Evolutionary conservation across 1,284 basidiomycete genomes (phyloP), one percentile per base, ranked within the genome.

Genomic region (Crucibulum cyathiforme): DNA sequence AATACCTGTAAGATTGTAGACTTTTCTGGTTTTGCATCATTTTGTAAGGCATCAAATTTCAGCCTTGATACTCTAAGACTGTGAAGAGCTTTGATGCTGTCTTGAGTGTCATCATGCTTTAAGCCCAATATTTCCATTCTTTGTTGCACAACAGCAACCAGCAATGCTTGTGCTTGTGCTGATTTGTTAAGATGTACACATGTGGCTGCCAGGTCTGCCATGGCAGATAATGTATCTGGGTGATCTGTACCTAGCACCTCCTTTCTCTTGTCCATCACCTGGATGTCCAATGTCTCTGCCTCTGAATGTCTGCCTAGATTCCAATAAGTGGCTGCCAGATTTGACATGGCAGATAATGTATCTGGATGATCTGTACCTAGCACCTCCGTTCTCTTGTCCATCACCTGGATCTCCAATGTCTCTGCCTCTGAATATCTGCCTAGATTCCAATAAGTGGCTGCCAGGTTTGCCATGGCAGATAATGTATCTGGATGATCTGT

Each of bases 311-410:
- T 46, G 15, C 35, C 41, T 34, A 34, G 52, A 38, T 53, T 43
- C 15, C 24, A 8, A 49, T 49, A 17, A 17, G 54, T 59, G 17
- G 9, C 35, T 48, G 53, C 57, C 8, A 56, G 51, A 38, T 56
- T 56, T 15, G 1, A 5, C 57, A 61, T 46, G 36, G 12, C 3
- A 13, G 7, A 12, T 3, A 37, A 9, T 48, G 60, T 61, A 17
- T 64, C 49, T 17, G 57, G 54, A 54, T 64, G 60, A 6, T 61
- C 60, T 38, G 19, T n/a, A 1, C 62, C 62, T 34, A 61, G 38
- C 51, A 55, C 15, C 38, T 36, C 49, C 17, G 12, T 47, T 19
- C 50, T 47, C 24, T 31, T 36, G n/a, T 61, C 36, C 41, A 61
- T 7, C 7, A 61, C 56, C 31, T 50, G 38, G 36, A 52, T 15